A percentile compares a stretch with the other conserved stretches of the same genome.
These are phyloP conservation scores for Primulina tabacum DNA, from an alignment of 257 asterid species.

Conservation along the genomic window DNA sequence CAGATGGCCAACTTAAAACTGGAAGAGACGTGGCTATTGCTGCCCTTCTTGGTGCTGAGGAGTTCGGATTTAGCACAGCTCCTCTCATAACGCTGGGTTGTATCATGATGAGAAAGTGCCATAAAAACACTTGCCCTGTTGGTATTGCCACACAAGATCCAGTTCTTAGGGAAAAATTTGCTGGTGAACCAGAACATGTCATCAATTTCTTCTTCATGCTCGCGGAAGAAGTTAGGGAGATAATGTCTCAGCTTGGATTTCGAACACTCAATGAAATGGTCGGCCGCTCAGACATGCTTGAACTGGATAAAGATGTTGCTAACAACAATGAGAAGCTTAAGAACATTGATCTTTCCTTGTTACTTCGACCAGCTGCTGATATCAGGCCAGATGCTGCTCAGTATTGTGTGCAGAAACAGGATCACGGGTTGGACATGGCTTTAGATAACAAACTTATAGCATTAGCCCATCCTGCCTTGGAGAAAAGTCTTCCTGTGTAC, in stretches of 20 bases:
- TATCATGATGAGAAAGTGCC: constrained; percentile 99
- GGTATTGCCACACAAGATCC: constrained; percentile 99
- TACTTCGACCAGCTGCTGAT: constrained; percentile 96
- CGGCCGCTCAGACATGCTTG: constrained; percentile 97
- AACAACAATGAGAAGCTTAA: constrained; percentile 78
- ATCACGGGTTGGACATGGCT: constrained; percentile 94
- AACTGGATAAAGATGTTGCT: constrained; percentile 65
- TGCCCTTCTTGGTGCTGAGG: constrained; percentile 99
- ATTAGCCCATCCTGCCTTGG: constrained; percentile 71
- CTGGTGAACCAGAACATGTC: constrained; percentile 98
- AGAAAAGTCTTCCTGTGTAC: constrained; percentile 76
- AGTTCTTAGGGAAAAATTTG: constrained; percentile 84
- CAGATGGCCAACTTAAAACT: constrained; percentile 96
- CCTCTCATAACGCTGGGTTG: constrained; percentile 97
- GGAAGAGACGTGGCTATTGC: constrained; percentile 98
- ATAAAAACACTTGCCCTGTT: constrained; percentile 96
- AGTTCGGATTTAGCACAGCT: constrained; percentile 98
- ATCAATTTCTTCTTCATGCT: constrained; percentile 97
- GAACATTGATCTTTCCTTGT: constrained; percentile 77
- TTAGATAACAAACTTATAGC: constrained; percentile 76
- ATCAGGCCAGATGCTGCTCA: constrained; percentile 98
- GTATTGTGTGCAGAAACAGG: constrained; percentile 92
- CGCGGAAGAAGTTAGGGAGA: constrained; percentile 94
- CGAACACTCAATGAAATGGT: constrained; percentile 86
- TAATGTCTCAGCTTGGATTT: constrained; percentile 89